Percentiles rank a stretch among this genome's conserved stretches.
Evolutionary conservation across 2,329 filamentous ascomycete genomes (phyloP).

Genomic region (Colletotrichum euphorbiae): DNA sequence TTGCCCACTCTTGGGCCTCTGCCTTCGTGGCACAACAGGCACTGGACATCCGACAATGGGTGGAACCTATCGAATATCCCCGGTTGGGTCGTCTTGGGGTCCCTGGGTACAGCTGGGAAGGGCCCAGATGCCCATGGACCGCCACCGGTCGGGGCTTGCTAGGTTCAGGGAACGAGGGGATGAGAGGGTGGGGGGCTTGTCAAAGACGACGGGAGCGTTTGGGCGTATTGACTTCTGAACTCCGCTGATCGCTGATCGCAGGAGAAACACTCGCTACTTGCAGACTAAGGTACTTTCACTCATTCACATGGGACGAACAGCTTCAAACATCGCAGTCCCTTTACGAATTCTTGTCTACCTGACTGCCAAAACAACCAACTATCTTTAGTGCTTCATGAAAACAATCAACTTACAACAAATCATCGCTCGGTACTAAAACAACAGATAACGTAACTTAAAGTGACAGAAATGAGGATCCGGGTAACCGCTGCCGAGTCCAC

Average conservation of each 20-base stretch:
- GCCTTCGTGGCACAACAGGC: not conserved
- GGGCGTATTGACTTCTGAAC: constrained; percentile 36
- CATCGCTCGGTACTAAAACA: not conserved
- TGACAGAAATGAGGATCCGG: not conserved
- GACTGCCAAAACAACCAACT: no score
- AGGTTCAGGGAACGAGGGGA: not conserved
- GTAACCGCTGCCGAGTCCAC: not conserved
- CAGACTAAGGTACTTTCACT: not conserved
- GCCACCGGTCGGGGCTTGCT: constrained; percentile 30
- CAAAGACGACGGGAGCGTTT: constrained; percentile 9
- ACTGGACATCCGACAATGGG: not conserved
- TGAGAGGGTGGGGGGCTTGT: constrained; percentile 14
- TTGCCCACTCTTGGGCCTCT: constrained; percentile 11
- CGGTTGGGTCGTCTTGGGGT: constrained; percentile 1
- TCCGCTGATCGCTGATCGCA: constrained; percentile 33
- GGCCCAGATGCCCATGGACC: constrained; percentile 33
- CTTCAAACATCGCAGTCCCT: no score
- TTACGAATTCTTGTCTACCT: no score
- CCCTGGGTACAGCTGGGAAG: constrained; percentile 5
- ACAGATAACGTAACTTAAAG: not conserved
- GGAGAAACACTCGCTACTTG: constrained; percentile 22
- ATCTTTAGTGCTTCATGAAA: no score
- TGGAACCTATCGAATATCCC: constrained; percentile 10
- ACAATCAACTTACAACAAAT: no score
- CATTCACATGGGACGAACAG: no score